Evolutionary conservation across 495 filamentous ascomycete species (phyloP).

Genomic region (Elaphomyces granulatus): DNA sequence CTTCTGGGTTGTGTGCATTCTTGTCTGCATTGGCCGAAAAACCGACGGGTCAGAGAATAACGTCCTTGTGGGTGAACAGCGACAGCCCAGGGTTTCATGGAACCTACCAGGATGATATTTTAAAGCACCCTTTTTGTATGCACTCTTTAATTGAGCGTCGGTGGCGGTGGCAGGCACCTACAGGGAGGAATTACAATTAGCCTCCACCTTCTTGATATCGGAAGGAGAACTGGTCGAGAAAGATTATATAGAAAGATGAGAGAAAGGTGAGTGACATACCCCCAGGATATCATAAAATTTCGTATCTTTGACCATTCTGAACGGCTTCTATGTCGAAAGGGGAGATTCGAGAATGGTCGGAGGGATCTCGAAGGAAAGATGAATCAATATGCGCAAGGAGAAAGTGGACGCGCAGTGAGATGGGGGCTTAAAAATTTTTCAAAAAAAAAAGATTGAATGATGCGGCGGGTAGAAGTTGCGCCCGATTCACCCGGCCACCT

Average conservation of each 20-base stretch:
- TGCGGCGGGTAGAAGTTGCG: too few species aligned
- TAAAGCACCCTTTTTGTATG: conserved; percentile 80
- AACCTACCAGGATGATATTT: conserved; percentile 78
- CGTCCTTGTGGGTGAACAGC: neutral
- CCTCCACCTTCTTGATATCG: too few species aligned
- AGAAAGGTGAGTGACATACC: conserved; percentile 37
- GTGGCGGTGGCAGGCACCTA: conserved; percentile 59
- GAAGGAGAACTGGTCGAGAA: neutral
- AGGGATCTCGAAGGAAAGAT: too few species aligned
- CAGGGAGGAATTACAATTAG: conserved; percentile 14
- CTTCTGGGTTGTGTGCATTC: conserved; percentile 84
- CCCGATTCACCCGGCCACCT: too few species aligned
- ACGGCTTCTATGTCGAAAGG: conserved; percentile 8
- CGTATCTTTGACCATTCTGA: conserved; percentile 84
- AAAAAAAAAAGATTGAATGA: too few species aligned
- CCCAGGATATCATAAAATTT: conserved; percentile 77
- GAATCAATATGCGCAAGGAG: too few species aligned
- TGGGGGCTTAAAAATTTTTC: too few species aligned
- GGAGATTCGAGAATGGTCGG: conserved; percentile 8
- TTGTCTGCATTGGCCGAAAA: conserved; percentile 49
- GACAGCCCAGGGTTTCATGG: neutral
- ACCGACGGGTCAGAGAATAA: neutral
- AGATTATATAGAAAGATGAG: conserved; percentile 10
- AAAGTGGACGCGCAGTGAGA: too few species aligned
- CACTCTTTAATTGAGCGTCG: conserved; percentile 72